These are phyloP conservation scores for Fusarium sp. DNA, from an alignment of 2,329 filamentous ascomycete genomes.

Conservation along the genomic window DNA sequence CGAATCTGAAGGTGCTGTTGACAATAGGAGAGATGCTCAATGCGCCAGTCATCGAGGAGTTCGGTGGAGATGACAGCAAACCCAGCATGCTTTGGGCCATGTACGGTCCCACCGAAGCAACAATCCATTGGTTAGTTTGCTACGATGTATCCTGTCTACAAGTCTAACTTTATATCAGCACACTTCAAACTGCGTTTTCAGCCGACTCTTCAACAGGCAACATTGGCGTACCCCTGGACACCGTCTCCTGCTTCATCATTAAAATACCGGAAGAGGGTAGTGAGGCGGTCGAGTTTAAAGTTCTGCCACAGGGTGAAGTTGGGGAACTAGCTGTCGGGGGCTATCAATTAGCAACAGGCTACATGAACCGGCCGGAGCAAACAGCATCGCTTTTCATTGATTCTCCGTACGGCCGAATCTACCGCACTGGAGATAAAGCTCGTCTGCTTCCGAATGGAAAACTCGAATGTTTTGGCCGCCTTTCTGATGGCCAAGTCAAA, in stretches of 20 bases:
- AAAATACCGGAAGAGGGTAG: constrained; percentile 56
- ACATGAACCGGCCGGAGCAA: constrained; percentile 85
- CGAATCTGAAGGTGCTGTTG: constrained; percentile 78
- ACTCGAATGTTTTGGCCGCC: constrained; percentile 87
- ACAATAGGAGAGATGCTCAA: constrained; percentile 97
- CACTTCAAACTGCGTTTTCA: constrained; percentile 76
- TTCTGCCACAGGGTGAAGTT: constrained; percentile 76
- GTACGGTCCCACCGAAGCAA: constrained; percentile 94
- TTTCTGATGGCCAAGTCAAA: constrained; percentile 87
- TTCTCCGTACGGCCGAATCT: constrained; percentile 78
- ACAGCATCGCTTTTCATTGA: constrained; percentile 81
- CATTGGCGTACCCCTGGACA: constrained; percentile 85
- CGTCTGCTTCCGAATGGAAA: constrained; percentile 76
- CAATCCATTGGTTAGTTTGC: constrained; percentile 81
- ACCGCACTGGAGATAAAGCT: constrained; percentile 90
- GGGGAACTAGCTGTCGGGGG: constrained; percentile 90
- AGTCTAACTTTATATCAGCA: constrained; percentile 62
- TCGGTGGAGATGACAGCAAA: constrained; percentile 71
- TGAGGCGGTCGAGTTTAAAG: constrained; percentile 55
- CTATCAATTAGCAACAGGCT: constrained; percentile 82
- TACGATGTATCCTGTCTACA: neutral
- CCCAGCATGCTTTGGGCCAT: constrained; percentile 87
- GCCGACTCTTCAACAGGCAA: constrained; percentile 72
- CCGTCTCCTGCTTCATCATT: constrained; percentile 84
- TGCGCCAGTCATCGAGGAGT: constrained; percentile 81